A percentile compares a stretch with the other conserved stretches of the same genome.
These are phyloP conservation scores for Paecilomyces sp. DNA, from an alignment of 2,329 filamentous ascomycete species.

Conservation along the genomic window DNA sequence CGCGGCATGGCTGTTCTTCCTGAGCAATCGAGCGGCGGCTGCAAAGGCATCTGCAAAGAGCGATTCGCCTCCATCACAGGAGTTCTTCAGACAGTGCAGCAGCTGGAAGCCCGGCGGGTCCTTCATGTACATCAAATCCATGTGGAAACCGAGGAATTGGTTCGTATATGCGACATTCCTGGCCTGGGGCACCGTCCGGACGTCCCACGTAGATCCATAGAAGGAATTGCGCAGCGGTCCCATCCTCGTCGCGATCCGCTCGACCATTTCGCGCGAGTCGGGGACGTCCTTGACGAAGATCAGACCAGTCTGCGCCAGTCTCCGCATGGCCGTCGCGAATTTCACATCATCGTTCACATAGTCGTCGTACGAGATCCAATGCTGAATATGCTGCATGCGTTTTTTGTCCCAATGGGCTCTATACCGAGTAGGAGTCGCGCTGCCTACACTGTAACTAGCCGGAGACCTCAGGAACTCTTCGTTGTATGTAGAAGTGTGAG, in stretches of 20 bases:
- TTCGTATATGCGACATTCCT: slow-evolving; percentile 91
- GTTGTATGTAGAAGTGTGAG: slow-evolving; percentile 34
- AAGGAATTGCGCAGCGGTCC: slow-evolving; percentile 79
- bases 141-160: slow-evolving; percentile 76
- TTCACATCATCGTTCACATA: slow-evolving; percentile 58
- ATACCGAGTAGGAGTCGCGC: slow-evolving; percentile 18
- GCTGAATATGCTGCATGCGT: slow-evolving; percentile 19
- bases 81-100: slow-evolving; percentile 81
- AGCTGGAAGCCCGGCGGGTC: slow-evolving; percentile 77
- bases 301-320: slow-evolving; percentile 62
- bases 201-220: slow-evolving; percentile 87
- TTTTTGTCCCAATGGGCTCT: slow-evolving; percentile 31
- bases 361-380: slow-evolving; percentile 59
- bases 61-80: slow-evolving; percentile 71
- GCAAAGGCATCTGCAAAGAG: slow-evolving; percentile 73
- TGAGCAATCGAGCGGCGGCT: slow-evolving; percentile 40
- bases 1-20: neutral
- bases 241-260: slow-evolving; percentile 62
- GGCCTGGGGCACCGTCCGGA: slow-evolving; percentile 70
- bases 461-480: slow-evolving; percentile 7
- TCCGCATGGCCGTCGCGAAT: slow-evolving; percentile 56
- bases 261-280: slow-evolving; percentile 57
- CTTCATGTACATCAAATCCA: slow-evolving; percentile 83
- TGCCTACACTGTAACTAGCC: slow-evolving; percentile 12
- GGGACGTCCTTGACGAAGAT: slow-evolving; percentile 73